phyloP scores from a whole-genome alignment of 2,329 filamentous ascomycete genomes.

The Gnomoniopsis sp. region DNA sequence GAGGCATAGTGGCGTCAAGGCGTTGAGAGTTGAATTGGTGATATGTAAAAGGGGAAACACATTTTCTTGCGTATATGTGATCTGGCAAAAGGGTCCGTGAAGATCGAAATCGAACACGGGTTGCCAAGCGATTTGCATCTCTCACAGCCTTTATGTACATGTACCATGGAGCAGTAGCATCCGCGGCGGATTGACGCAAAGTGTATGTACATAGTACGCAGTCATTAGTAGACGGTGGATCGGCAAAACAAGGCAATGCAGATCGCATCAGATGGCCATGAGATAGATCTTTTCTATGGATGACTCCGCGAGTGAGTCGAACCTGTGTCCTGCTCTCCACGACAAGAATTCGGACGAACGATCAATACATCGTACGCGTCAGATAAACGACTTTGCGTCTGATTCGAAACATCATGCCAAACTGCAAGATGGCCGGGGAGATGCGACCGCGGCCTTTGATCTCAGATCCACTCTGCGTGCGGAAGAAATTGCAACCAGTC shows the following conservation, averaged over 20 bases:
- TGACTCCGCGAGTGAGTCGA: neutral
- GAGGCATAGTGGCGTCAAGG: constrained; percentile 10
- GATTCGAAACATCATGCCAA: neutral
- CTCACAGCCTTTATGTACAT: too few relatives aligned
- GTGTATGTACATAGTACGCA: neutral
- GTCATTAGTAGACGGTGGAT: neutral
- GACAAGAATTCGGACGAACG: too few relatives aligned
- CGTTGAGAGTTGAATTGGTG: constrained; percentile 1
- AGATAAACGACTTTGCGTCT: too few relatives aligned
- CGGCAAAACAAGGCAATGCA: neutral
- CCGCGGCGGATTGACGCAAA: neutral
- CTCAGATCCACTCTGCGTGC: neutral
- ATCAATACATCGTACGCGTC: too few relatives aligned
- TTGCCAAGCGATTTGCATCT: too few relatives aligned
- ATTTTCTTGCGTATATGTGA: neutral
- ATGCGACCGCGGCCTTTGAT: neutral
- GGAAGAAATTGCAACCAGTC: neutral
- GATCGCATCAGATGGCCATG: neutral
- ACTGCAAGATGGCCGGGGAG: neutral
- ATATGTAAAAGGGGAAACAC: neutral
- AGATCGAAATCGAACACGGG: neutral
- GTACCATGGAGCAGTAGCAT: too few relatives aligned
- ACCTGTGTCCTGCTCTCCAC: too few relatives aligned
- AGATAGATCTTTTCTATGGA: neutral
- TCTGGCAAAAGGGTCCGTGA: neutral